Evolutionary conservation across 2,329 filamentous ascomycete genomes (phyloP), one percentile per base, ranked within the genome.

Genomic region (Didymella sp.): DNA sequence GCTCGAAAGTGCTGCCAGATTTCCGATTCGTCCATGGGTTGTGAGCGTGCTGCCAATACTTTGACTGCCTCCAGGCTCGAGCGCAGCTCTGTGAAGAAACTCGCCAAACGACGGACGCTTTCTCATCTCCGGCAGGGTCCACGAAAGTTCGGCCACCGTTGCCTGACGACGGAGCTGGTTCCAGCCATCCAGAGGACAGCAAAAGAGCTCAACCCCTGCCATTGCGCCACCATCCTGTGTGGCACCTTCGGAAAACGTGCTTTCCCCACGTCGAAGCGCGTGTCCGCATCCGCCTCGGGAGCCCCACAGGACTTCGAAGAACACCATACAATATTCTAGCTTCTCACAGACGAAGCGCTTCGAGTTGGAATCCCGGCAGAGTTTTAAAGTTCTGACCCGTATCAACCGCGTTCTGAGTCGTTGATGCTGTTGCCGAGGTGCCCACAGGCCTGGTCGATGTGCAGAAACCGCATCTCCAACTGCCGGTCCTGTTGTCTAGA

Each of bases 251-350:
- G 38, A 69, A 62, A 66, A 69, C 65, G 66, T 68, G 67, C 52
- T 65, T 71, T 72, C 69, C 71, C 71, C 71, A 73, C 69, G 71
- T 68, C 68, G 63, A 61, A 69, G 63, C 60, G 63, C 63, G 59
- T 64, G 60, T 62, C 59, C 64, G 61, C 61, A 46, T 52, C 64
- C 67, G 62, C 64, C 60, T 59, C 65, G 68, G 56, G 43, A 63
- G 68, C 51, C 67, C 63, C 66, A 67, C 66, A 55, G 43, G 50
- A 53, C 49, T 51, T 55, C 47, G 48, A 51, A 54, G 60, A 64
- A 56, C 11, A 45, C 41, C 42, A 11, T 43, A 43, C 47, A 60
- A 53, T 42, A 51, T 68, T 69, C 64, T 70, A 71, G 68, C 62
- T 59, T 43, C 46, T 58, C 53, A 49, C 60, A 58, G 19, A 46